Conservation (phyloP, 2,329 filamentous ascomycete species). For the Trichoderma sp. region DNA sequence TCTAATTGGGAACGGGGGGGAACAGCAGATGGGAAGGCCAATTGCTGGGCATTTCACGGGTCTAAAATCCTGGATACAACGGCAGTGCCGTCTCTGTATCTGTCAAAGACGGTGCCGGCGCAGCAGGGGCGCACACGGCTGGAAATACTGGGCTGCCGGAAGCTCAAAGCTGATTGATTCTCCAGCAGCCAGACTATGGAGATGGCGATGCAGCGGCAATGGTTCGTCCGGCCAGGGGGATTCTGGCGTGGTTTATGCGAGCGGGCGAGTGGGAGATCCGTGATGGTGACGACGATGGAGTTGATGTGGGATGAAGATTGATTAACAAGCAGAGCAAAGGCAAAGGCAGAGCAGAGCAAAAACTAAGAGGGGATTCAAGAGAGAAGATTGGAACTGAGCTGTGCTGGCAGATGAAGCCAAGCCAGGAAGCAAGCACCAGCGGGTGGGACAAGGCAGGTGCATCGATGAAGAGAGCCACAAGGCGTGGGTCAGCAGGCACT, state of each 20-base stretch:
- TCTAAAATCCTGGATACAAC: neutral
- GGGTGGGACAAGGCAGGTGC: constrained; percentile 9
- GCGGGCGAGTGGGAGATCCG: neutral
- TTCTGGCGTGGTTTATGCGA: neutral
- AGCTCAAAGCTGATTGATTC: constrained; percentile 15
- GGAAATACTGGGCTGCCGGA: constrained; percentile 10
- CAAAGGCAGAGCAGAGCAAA: neutral
- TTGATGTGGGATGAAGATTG: neutral
- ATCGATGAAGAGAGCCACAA: constrained; percentile 4
- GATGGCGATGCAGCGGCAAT: neutral
- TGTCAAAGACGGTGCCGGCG: neutral
- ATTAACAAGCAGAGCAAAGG: neutral
- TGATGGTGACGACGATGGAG: neutral
- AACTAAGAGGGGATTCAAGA: neutral
- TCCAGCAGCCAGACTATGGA: constrained; percentile 12
- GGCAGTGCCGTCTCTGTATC: neutral
- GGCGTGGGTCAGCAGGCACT: constrained; percentile 13
- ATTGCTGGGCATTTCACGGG: constrained; percentile 15
- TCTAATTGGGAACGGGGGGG: neutral
- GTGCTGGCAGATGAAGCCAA: constrained; percentile 1
- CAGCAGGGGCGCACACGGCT: neutral
- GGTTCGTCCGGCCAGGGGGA: neutral
- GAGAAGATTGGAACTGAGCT: neutral
- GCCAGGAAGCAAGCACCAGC: neutral
- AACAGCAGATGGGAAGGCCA: neutral